These are phyloP conservation scores for Acidomyces sp. DNA, from an alignment of 495 filamentous ascomycete genomes.

Conservation along the genomic window DNA sequence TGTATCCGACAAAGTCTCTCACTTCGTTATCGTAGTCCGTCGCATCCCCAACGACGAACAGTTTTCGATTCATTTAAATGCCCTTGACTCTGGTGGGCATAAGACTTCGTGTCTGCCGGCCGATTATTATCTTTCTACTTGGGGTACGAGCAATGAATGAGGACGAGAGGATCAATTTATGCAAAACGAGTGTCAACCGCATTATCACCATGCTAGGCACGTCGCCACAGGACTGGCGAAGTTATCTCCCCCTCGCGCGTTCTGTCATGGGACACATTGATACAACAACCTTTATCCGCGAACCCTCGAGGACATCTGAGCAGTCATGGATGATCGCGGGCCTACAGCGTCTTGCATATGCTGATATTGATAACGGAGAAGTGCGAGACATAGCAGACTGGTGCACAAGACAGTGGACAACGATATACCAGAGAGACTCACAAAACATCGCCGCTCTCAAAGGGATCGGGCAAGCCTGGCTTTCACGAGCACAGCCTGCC, in stretches of 20 bases:
- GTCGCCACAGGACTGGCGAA: slow-evolving; percentile 13
- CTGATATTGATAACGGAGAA: slow-evolving; percentile 34
- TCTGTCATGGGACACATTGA: slow-evolving; percentile 16
- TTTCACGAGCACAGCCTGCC: slow-evolving; percentile 36
- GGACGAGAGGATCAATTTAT: slow-evolving; percentile 15
- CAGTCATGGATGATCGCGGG: slow-evolving; percentile 34
- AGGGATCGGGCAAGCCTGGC: slow-evolving; percentile 38
- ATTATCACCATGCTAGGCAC: slow-evolving; percentile 14
- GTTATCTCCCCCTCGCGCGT: slow-evolving; percentile 10
- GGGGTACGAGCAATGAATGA: slow-evolving; percentile 16
- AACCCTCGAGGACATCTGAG: slow-evolving; percentile 27
- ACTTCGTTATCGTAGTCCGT: too few relatives aligned
- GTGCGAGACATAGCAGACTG: slow-evolving; percentile 36
- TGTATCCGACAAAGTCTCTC: too few relatives aligned
- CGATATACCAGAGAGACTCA: slow-evolving; percentile 31
- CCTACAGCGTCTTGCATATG: slow-evolving; percentile 37
- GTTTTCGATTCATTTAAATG: too few relatives aligned
- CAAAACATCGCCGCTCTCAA: slow-evolving; percentile 32
- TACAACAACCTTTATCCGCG: slow-evolving; percentile 26
- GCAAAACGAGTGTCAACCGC: slow-evolving; percentile 10
- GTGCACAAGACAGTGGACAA: slow-evolving; percentile 35
- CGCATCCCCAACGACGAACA: too few relatives aligned
- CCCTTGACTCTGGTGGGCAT: too few relatives aligned
- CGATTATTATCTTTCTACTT: too few relatives aligned
- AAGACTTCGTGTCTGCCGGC: too few relatives aligned